Evolutionary conservation across 2,329 filamentous ascomycete species (phyloP).

Genomic region (Aureobasidium sp.): DNA sequence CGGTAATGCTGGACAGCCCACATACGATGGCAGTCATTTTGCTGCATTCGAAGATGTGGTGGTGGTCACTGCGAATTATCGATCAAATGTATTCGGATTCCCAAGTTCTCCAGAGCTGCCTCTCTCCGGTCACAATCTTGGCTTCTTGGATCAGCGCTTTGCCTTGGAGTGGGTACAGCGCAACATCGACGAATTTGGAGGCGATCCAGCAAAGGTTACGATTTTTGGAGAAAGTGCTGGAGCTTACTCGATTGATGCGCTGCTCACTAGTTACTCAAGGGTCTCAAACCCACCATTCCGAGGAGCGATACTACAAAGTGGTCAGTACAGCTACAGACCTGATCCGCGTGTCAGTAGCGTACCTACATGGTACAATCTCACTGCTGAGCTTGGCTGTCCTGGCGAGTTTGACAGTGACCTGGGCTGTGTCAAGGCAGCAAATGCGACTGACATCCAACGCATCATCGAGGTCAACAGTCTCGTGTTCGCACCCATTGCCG

Average conservation of each 20-base stretch:
- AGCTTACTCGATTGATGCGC: slow-evolving; percentile 27
- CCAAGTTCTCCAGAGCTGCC: slow-evolving; percentile 32
- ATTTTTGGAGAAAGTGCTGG: slow-evolving; percentile 32
- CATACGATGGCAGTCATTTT: slow-evolving; percentile 29
- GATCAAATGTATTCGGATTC: slow-evolving; percentile 39
- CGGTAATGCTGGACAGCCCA: slow-evolving; percentile 25
- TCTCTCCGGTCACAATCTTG: slow-evolving; percentile 27
- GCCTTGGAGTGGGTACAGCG: slow-evolving; percentile 33
- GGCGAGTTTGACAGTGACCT: slow-evolving; percentile 23
- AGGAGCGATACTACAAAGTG: slow-evolving; percentile 29
- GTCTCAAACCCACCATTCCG: slow-evolving; percentile 28
- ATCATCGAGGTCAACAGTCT: slow-evolving; percentile 27
- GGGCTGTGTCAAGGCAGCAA: slow-evolving; percentile 27
- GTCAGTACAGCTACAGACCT: slow-evolving; percentile 25
- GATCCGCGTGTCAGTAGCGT: slow-evolving; percentile 10
- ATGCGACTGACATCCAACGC: slow-evolving; percentile 26
- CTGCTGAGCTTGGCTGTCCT: slow-evolving; percentile 24
- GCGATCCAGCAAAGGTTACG: slow-evolving; percentile 31
- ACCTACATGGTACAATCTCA: slow-evolving; percentile 23
- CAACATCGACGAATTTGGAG: slow-evolving; percentile 32
- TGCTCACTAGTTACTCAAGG: slow-evolving; percentile 26
- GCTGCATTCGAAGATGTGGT: slow-evolving; percentile 31
- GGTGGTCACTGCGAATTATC: slow-evolving; percentile 30
- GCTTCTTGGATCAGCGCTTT: slow-evolving; percentile 33
- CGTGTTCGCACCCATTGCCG: slow-evolving; percentile 26